Evolutionary conservation across 495 filamentous ascomycete species (phyloP), one percentile per base, ranked within the genome.

Genomic region (Cetradonia linearis): DNA sequence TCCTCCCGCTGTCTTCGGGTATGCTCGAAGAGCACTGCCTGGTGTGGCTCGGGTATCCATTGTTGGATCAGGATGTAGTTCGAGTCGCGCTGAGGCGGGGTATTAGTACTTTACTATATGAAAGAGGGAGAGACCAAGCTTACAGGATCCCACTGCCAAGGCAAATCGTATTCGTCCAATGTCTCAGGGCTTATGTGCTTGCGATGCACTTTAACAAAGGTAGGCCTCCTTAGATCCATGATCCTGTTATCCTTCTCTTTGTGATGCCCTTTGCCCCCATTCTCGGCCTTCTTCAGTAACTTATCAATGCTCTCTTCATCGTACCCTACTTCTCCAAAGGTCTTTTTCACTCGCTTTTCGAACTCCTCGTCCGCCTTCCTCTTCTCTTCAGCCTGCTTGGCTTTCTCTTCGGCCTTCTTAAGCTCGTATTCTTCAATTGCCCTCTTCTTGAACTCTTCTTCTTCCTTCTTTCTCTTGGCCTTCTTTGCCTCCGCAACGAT

Each of bases 61-160:
- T 81, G 76, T 70, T 88, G 88, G 76, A 91, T 88, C 58, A 91
- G 71, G 58, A 91, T 77, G 63, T 83, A 90, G 56, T 86, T 82
- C 53, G 79, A 76, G 63, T 91, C 85, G 73, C 79, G 66, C 69
- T 72, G 37, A 37, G 25, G 36, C 42, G 3, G 62, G 73, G 66
- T 73, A 72, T 66, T 9, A 54, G 23, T 20, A 27, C 50, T 11
- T n/a, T 1, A 30, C 20, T 5, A 10, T 11, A 10, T 20, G 31
- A 23, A 46, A 52, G 46, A 25, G 25, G 1, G 3, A 38, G 2
- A 18, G 46, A 55, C 13, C 49, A 36, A 42, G 63, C 64, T 61
- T 52, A 68, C 66, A 10, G 58, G 50, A 14, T 66, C 62, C 71
- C 71, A 80, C 8, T 76, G 74, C 78, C 78, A 81, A 16, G 77